A percentile compares a stretch with the other conserved stretches of the same genome.
Evolutionary conservation across 169 alveolate species (phyloP).

Genomic region (Plasmodium vinckei): DNA sequence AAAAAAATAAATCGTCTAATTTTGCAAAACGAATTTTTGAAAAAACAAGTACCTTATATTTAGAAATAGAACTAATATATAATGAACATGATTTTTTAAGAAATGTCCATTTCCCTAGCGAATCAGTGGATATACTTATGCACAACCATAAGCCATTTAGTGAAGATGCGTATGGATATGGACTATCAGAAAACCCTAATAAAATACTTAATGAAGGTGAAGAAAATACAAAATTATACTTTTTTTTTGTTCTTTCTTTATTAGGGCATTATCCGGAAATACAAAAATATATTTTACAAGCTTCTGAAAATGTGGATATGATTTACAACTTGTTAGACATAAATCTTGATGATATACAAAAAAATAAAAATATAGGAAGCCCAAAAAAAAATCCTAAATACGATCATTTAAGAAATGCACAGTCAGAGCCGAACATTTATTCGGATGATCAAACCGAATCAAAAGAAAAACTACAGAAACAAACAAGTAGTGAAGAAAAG

Average conservation of each 20-base stretch:
- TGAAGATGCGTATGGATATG: slow-evolving; percentile 63
- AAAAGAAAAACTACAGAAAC: neutral
- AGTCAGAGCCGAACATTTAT: neutral
- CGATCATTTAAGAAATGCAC: neutral
- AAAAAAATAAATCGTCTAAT: slow-evolving; percentile 34
- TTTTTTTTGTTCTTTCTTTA: slow-evolving; percentile 52
- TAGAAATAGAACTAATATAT: slow-evolving; percentile 62
- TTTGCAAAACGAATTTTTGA: slow-evolving; percentile 31
- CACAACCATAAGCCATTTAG: slow-evolving; percentile 41
- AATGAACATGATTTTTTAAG: slow-evolving; percentile 62
- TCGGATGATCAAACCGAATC: neutral
- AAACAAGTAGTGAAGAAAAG: neutral
- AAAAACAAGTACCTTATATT: slow-evolving; percentile 33
- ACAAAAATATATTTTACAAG: slow-evolving; percentile 16
- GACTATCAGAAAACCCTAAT: slow-evolving; percentile 22
- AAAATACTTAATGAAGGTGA: slow-evolving; percentile 44
- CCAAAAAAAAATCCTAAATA: slow-evolving; percentile 4
- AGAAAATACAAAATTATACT: slow-evolving; percentile 51
- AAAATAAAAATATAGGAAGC: neutral
- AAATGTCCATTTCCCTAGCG: slow-evolving; percentile 30
- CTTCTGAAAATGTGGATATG: slow-evolving; percentile 19
- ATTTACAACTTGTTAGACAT: slow-evolving; percentile 51
- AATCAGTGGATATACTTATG: slow-evolving; percentile 45
- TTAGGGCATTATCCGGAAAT: slow-evolving; percentile 57
- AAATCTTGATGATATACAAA: slow-evolving; percentile 7